Evolutionary conservation across 306 rosid species (phyloP).

Genomic region (Trifolium subterraneum): DNA sequence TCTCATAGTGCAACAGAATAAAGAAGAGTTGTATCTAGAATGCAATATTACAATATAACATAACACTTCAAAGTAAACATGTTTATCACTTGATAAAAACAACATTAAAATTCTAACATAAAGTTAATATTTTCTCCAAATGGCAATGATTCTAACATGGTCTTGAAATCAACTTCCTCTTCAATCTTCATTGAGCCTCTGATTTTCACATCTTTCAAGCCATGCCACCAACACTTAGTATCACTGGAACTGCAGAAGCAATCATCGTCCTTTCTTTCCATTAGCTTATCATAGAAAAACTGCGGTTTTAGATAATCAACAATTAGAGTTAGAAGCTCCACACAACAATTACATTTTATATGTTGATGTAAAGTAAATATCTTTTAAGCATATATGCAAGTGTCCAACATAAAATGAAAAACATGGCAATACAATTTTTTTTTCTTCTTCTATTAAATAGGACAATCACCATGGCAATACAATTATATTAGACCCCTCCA

Average conservation of each 20-base stretch:
- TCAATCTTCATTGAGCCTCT: conserved; percentile 1
- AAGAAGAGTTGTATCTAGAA: neutral
- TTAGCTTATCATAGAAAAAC: neutral
- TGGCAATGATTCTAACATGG: neutral
- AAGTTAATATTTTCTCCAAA: neutral
- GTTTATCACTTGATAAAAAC: neutral
- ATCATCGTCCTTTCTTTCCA: neutral
- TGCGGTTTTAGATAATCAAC: neutral
- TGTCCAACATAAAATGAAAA: neutral
- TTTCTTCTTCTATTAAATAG: neutral
- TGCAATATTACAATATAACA: neutral
- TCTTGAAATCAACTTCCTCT: neutral
- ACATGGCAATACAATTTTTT: neutral
- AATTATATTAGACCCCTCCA: too few species aligned
- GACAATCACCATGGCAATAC: neutral
- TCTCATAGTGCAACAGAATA: neutral
- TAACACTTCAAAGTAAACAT: neutral
- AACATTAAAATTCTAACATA: neutral
- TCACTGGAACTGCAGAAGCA: conserved; percentile 26
- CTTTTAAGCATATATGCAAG: neutral
- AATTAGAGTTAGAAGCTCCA: neutral
- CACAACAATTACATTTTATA: neutral
- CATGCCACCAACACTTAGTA: conserved; percentile 44
- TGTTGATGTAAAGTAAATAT: neutral
- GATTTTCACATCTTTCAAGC: conserved; percentile 34